Conservation (phyloP, 2,329 filamentous ascomycete species). For the Trichoderma simmonsii region DNA sequence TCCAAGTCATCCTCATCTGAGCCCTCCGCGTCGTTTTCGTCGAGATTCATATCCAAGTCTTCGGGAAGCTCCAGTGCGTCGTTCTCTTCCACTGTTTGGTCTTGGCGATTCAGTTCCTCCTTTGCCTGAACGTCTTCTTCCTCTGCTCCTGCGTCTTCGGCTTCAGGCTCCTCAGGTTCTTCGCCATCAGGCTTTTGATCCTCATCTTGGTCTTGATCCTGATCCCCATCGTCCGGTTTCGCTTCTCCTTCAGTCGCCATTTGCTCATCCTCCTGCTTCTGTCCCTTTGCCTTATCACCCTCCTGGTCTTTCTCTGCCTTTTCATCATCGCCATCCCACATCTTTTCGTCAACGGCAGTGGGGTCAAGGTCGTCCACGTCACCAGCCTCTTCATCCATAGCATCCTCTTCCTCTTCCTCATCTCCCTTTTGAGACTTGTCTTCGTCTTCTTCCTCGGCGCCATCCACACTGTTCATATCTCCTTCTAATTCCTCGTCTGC, state of each 20-base stretch:
- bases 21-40: conserved; percentile 59
- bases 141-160: conserved; percentile 43
- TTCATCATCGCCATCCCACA: conserved; percentile 89
- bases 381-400: conserved; percentile 85
- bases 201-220: conserved; percentile 47
- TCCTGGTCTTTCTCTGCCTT: conserved; percentile 81
- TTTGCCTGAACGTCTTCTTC: conserved; percentile 54
- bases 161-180: conserved; percentile 43
- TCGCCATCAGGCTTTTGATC: conserved; percentile 39
- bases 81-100: conserved; percentile 77
- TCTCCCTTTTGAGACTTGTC: conserved; percentile 59
- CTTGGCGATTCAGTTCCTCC: conserved; percentile 58
- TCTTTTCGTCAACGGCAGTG: conserved; percentile 92
- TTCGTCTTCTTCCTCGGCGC: conserved; percentile 58
- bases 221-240: conserved; percentile 43
- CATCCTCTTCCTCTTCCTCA: conserved; percentile 61
- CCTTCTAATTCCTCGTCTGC: conserved; percentile 89
- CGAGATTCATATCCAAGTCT: conserved; percentile 80
- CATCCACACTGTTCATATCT: conserved; percentile 66
- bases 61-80: conserved; percentile 81
- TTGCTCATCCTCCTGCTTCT: conserved; percentile 63
- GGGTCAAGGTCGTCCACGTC: conserved; percentile 89
- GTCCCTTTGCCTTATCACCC: conserved; percentile 67
- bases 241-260: conserved; percentile 58
- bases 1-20: conserved; percentile 57